Percentiles rank a stretch among this genome's conserved stretches.
Evolutionary conservation across 805 yeast species (phyloP).

Genomic region (Metschnikowia orientalis): DNA sequence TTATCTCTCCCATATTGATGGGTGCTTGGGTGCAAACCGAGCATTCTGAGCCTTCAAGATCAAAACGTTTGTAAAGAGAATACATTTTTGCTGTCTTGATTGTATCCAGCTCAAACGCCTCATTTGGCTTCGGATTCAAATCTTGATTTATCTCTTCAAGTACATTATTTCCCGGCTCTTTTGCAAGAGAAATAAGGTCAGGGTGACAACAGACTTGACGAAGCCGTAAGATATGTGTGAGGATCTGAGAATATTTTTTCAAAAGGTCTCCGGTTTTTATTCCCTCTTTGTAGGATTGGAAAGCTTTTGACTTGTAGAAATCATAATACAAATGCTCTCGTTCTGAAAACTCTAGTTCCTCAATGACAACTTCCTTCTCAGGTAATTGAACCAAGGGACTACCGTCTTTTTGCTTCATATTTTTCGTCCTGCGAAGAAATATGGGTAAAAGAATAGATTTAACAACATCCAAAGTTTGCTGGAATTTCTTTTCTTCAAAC

Average conservation of each 20-base stretch:
- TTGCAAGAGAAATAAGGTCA: conserved; percentile 50
- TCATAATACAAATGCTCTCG: conserved; percentile 64
- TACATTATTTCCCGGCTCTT: conserved; percentile 51
- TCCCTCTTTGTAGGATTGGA: conserved; percentile 55
- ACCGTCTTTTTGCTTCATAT: conserved; percentile 73
- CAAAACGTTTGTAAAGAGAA: conserved; percentile 25
- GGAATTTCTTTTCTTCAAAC: conserved; percentile 66
- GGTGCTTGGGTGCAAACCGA: conserved; percentile 77
- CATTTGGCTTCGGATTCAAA: conserved; percentile 13
- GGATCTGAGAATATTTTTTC: conserved; percentile 69
- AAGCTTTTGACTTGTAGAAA: conserved; percentile 65
- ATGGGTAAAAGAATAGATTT: conserved; percentile 82
- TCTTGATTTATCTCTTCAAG: conserved; percentile 17
- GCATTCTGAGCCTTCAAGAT: conserved; percentile 58
- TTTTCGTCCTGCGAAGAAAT: conserved; percentile 77
- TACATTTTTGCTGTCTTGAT: conserved; percentile 23
- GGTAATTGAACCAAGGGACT: conserved; percentile 73
- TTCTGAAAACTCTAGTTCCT: conserved; percentile 60
- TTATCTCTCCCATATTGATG: conserved; percentile 47
- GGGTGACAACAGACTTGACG: conserved; percentile 89
- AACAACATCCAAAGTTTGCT: conserved; percentile 76
- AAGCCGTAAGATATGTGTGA: conserved; percentile 77
- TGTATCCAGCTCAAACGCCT: conserved; percentile 21
- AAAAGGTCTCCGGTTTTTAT: conserved; percentile 62
- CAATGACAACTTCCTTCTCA: conserved; percentile 64